A percentile compares a stretch with the other conserved stretches of the same genome.
phyloP scores from a whole-genome alignment of 257 asterid species.

The Solanum paucissectum region DNA sequence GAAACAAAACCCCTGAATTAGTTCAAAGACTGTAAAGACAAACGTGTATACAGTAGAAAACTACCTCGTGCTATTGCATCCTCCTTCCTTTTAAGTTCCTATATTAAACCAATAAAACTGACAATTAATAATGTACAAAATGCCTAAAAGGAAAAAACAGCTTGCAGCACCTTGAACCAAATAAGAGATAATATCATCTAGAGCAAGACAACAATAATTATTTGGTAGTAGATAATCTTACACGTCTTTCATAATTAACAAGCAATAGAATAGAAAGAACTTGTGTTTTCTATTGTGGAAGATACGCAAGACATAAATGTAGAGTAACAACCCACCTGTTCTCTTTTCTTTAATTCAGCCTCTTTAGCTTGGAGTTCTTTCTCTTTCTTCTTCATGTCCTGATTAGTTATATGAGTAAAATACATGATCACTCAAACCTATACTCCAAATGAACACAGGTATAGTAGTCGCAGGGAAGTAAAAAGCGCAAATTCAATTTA shows the following conservation, averaged over 20 bases:
- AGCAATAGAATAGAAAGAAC: background rate
- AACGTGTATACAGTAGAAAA: background rate
- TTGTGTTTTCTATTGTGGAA: background rate
- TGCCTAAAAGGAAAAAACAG: background rate
- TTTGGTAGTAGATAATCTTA: background rate
- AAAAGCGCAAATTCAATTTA: background rate
- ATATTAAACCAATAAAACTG: slow-evolving; percentile 14
- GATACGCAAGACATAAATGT: background rate
- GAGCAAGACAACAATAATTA: background rate
- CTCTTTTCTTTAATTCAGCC: slow-evolving; percentile 74
- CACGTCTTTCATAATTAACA: background rate
- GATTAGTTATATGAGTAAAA: background rate
- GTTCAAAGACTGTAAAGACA: background rate
- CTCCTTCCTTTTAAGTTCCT: slow-evolving; percentile 86
- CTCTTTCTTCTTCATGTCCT: slow-evolving; percentile 72
- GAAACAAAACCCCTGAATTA: background rate
- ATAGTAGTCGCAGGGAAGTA: background rate
- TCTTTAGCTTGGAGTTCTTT: slow-evolving; percentile 83
- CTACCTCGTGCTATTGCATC: slow-evolving; percentile 55
- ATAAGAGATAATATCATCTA: background rate
- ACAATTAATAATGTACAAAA: background rate
- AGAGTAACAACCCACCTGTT: slow-evolving; percentile 42
- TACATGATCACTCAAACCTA: background rate
- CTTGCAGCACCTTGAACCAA: background rate
- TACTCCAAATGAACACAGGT: background rate